Percentiles rank a stretch among this genome's conserved stretches.
These are phyloP conservation scores for Botrytis hyacinthi DNA, from an alignment of 2,329 filamentous ascomycete genomes.

Conservation along the genomic window DNA sequence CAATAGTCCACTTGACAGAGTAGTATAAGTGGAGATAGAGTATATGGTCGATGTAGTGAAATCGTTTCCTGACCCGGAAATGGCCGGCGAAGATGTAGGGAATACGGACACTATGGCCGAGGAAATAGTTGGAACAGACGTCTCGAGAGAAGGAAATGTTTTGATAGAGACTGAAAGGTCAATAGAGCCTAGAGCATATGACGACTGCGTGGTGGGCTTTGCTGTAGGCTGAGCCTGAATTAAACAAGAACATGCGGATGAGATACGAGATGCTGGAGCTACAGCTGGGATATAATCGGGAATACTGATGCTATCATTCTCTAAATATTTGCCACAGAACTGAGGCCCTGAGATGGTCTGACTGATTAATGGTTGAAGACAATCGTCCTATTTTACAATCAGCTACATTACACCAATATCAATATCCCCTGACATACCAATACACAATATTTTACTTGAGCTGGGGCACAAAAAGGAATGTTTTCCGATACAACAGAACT, in stretches of 20 bases:
- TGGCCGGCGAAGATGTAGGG: neutral
- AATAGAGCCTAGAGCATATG: neutral
- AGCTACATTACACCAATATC: neutral
- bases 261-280: neutral
- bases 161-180: neutral
- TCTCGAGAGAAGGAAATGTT: neutral
- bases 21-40: neutral
- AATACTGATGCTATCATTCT: conserved; percentile 7
- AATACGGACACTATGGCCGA: neutral
- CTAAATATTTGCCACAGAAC: neutral
- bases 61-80: neutral
- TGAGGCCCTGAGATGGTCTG: neutral
- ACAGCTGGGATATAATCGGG: neutral
- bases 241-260: conserved; percentile 11
- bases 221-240: neutral
- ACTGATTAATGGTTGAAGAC: neutral
- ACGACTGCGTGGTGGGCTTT: neutral
- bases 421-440: neutral
- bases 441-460: neutral
- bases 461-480: conserved; percentile 3
- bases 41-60: neutral
- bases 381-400: conserved; percentile 9
- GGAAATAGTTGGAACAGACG: neutral
- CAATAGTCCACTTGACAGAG: neutral
- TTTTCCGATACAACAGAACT: conserved; percentile 5